Conservation (phyloP, 306 rosid genomes). For the Betula pendula region DNA sequence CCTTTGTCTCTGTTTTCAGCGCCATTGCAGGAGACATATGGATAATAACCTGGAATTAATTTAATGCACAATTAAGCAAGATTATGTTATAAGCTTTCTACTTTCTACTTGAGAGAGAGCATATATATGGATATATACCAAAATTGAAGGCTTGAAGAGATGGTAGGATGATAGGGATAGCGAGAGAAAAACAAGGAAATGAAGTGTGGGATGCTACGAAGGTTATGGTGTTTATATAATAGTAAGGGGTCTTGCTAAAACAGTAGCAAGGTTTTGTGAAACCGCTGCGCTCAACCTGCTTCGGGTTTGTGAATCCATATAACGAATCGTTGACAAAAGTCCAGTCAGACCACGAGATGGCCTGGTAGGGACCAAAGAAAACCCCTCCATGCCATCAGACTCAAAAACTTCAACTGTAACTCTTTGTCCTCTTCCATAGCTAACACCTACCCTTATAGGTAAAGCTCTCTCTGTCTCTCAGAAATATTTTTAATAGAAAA, state of each 20-base stretch:
- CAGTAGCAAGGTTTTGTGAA: slow-evolving; percentile 50
- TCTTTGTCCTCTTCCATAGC: slow-evolving; percentile 38
- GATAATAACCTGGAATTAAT: background rate
- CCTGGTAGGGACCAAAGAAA: slow-evolving; percentile 28
- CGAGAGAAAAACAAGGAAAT: slow-evolving; percentile 1
- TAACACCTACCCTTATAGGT: slow-evolving; percentile 22
- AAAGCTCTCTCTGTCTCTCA: slow-evolving; percentile 12
- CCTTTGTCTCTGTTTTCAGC: background rate
- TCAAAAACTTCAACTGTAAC: slow-evolving; percentile 6
- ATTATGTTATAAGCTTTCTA: background rate
- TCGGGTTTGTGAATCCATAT: slow-evolving; percentile 31
- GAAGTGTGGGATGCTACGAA: slow-evolving; percentile 15
- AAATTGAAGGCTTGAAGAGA: background rate
- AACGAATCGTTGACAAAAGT: slow-evolving; percentile 56
- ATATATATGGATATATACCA: background rate
- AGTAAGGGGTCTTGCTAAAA: slow-evolving; percentile 5
- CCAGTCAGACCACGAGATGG: slow-evolving; percentile 39
- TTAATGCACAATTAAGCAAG: background rate
- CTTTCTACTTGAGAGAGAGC: background rate
- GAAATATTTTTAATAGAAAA: background rate
- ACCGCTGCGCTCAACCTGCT: slow-evolving; percentile 15
- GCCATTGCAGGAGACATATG: slow-evolving; percentile 60
- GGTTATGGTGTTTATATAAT: slow-evolving; percentile 16
- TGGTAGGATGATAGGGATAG: slow-evolving; percentile 3
- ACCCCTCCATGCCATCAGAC: background rate